phyloP scores from a whole-genome alignment of 768 basidiomycete species.

The Boletellus ananiceps region DNA sequence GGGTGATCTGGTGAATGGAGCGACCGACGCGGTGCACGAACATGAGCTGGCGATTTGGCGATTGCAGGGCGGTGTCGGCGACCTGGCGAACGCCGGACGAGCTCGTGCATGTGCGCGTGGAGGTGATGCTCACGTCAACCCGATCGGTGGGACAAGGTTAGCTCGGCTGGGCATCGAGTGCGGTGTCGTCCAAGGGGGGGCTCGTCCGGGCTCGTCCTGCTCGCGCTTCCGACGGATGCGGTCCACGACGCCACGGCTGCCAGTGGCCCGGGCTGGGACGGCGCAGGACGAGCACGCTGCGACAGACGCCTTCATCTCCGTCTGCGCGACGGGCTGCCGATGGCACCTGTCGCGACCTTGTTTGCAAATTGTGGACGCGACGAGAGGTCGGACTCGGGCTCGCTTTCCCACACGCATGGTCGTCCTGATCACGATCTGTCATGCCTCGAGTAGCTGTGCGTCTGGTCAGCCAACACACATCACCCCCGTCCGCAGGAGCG shows the following conservation, averaged over 20 bases:
- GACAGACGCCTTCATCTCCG: conserved; percentile 26
- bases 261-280: conserved; percentile 13
- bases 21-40: conserved; percentile 1
- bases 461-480: conserved; percentile 12
- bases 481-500: conserved; percentile 12
- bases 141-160: conserved; percentile 33
- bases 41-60: not conserved
- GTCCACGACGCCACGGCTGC: too few species aligned
- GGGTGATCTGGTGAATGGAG: conserved; percentile 1
- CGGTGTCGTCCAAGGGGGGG: conserved; percentile 13
- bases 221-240: conserved; percentile 18
- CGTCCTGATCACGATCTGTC: not conserved
- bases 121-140: too few species aligned
- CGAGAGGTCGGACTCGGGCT: too few species aligned
- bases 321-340: conserved; percentile 12
- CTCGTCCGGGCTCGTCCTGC: not conserved
- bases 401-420: not conserved
- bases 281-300: conserved; percentile 16
- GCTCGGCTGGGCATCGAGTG: conserved; percentile 19
- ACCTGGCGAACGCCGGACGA: conserved; percentile 12
- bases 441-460: conserved; percentile 19
- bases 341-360: not conserved
- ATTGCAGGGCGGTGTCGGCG: conserved; percentile 7
- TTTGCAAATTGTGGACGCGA: conserved; percentile 20
- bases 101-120: conserved; percentile 10